Percentiles rank a stretch among this genome's conserved stretches.
These are phyloP conservation scores for Camptophora hylomeconis DNA, from an alignment of 2,329 filamentous ascomycete species.

Conservation along the genomic window DNA sequence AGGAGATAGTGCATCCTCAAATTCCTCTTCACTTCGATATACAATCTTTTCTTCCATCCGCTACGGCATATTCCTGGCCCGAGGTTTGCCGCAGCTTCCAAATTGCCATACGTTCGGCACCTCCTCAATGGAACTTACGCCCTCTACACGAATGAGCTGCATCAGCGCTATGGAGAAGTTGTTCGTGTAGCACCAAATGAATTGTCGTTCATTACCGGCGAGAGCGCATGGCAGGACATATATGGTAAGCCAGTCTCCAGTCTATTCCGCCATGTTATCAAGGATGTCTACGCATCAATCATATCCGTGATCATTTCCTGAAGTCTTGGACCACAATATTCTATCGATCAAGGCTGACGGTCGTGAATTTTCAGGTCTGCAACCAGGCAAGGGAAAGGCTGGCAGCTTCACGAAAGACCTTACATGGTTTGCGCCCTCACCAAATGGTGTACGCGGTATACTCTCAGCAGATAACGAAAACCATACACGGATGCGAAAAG, in stretches of 20 bases:
- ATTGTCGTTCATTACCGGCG: constrained; percentile 22
- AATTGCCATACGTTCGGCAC: neutral
- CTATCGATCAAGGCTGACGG: no score
- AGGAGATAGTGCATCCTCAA: no score
- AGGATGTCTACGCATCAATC: no score
- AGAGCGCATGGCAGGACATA: constrained; percentile 22
- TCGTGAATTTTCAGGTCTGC: no score
- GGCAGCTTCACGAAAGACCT: constrained; percentile 34
- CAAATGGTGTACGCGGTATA: constrained; percentile 9
- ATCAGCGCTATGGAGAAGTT: constrained; percentile 14
- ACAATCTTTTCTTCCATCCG: constrained; percentile 17
- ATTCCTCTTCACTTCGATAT: no score
- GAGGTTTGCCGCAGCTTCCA: neutral
- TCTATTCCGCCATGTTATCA: no score
- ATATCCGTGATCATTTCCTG: no score
- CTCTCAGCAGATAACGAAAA: constrained; percentile 8
- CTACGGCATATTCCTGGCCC: constrained; percentile 21
- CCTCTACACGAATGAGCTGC: constrained; percentile 4
- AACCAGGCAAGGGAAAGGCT: constrained; percentile 10
- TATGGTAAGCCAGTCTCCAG: no score
- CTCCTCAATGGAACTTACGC: neutral
- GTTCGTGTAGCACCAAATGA: constrained; percentile 29
- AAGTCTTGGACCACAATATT: no score
- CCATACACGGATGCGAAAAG: constrained; percentile 14
- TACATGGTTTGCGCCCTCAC: constrained; percentile 12